phyloP scores from a whole-genome alignment of 306 rosid genomes.

The Vigna reflexopilosa region DNA sequence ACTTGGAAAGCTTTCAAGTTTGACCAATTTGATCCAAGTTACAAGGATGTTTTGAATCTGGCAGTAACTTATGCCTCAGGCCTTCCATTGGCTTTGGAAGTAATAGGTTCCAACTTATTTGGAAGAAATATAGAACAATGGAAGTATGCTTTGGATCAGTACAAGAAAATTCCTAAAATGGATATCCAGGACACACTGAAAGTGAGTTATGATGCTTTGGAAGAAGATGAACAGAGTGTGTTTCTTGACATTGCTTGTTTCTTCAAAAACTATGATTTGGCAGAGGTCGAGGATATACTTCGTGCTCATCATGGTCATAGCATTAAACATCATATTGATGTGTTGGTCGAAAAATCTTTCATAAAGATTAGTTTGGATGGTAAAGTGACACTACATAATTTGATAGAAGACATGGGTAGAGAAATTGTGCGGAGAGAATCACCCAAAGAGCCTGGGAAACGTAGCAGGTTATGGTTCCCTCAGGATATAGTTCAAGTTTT shows the following conservation, averaged over 20 bases:
- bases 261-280: background rate
- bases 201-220: background rate
- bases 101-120: background rate
- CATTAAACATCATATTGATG: background rate
- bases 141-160: background rate
- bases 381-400: background rate
- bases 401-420: background rate
- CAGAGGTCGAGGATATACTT: background rate
- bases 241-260: background rate
- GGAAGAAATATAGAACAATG: background rate
- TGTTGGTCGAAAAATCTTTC: background rate
- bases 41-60: background rate
- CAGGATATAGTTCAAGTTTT: background rate
- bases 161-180: background rate
- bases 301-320: background rate
- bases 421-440: background rate
- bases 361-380: background rate
- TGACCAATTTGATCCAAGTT: background rate
- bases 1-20: background rate
- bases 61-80: background rate
- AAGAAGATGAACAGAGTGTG: background rate
- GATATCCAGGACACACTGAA: background rate
- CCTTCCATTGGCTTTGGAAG: background rate
- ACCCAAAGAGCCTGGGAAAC: conserved; percentile 2
- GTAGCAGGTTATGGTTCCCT: background rate